These are phyloP conservation scores for Coemansia sp. DNA, from an alignment of 192 early-diverging fungal species.

Conservation along the genomic window DNA sequence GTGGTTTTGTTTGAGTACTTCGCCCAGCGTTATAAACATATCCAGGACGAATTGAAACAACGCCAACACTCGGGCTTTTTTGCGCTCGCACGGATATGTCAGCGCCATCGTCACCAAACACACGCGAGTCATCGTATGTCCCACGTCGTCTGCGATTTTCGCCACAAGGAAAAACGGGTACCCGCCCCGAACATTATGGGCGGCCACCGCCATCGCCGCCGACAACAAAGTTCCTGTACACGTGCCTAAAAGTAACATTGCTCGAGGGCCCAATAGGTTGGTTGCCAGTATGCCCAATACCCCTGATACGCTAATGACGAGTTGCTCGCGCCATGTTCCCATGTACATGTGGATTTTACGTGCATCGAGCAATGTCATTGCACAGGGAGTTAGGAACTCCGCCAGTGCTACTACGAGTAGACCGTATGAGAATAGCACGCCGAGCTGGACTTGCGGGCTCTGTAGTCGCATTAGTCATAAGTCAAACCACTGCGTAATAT, in stretches of 20 bases:
- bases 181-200: neutral
- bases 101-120: conserved; percentile 12
- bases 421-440: conserved; percentile 10
- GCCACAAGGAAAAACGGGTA: conserved; percentile 8
- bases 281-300: conserved; percentile 10
- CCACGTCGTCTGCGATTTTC: conserved; percentile 2
- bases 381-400: conserved; percentile 10
- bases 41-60: conserved; percentile 18
- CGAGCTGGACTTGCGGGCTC: conserved; percentile 25
- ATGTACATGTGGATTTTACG: neutral
- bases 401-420: conserved; percentile 7
- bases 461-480: conserved; percentile 17
- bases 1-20: conserved; percentile 5
- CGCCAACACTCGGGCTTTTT: conserved; percentile 18
- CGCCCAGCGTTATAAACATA: conserved; percentile 22
- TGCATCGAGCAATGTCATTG: neutral
- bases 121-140: conserved; percentile 10
- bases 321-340: conserved; percentile 18
- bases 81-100: conserved; percentile 27
- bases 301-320: conserved; percentile 1
- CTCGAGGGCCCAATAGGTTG: conserved; percentile 14
- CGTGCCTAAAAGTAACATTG: conserved; percentile 8
- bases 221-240: neutral
- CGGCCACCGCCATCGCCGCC: neutral
- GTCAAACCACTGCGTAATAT: neutral